Conservation (phyloP, 2,329 filamentous ascomycete species). For the Coniosporium tulheliwenetii region DNA sequence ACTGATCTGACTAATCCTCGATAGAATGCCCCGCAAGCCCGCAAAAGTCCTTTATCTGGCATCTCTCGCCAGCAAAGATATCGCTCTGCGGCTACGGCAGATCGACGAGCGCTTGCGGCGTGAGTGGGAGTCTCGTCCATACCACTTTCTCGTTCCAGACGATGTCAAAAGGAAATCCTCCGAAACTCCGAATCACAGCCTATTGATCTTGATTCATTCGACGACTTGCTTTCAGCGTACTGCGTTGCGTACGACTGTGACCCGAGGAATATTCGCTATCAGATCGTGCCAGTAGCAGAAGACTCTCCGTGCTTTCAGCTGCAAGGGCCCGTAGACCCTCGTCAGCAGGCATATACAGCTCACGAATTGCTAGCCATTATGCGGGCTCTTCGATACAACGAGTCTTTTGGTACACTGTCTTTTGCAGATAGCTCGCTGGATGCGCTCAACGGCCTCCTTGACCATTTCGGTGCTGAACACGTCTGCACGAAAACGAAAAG, state of each 20-base stretch:
- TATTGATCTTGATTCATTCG: slow-evolving; percentile 46
- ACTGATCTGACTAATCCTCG: background rate
- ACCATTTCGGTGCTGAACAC: slow-evolving; percentile 44
- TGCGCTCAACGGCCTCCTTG: slow-evolving; percentile 43
- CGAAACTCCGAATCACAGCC: slow-evolving; percentile 33
- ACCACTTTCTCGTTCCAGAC: slow-evolving; percentile 43
- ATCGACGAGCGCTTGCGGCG: slow-evolving; percentile 49
- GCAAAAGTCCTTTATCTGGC: slow-evolving; percentile 44
- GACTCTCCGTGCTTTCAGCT: slow-evolving; percentile 53
- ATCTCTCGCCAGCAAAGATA: slow-evolving; percentile 47
- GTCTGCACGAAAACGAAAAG: slow-evolving; percentile 42
- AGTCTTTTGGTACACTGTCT: slow-evolving; percentile 51
- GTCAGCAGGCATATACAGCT: slow-evolving; percentile 38
- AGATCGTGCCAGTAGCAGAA: slow-evolving; percentile 44
- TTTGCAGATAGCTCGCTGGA: slow-evolving; percentile 52
- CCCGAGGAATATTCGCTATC: slow-evolving; percentile 42
- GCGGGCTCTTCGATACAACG: slow-evolving; percentile 54
- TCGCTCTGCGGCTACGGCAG: slow-evolving; percentile 45
- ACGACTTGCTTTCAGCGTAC: slow-evolving; percentile 53
- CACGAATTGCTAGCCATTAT: slow-evolving; percentile 55
- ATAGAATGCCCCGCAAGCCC: slow-evolving; percentile 35
- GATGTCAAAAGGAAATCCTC: slow-evolving; percentile 33
- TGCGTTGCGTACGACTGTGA: slow-evolving; percentile 54
- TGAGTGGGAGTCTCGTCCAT: slow-evolving; percentile 48
- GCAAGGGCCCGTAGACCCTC: slow-evolving; percentile 36